These are phyloP conservation scores for Ustilago crameri DNA, from an alignment of 1,284 basidiomycete genomes.

Conservation along the genomic window DNA sequence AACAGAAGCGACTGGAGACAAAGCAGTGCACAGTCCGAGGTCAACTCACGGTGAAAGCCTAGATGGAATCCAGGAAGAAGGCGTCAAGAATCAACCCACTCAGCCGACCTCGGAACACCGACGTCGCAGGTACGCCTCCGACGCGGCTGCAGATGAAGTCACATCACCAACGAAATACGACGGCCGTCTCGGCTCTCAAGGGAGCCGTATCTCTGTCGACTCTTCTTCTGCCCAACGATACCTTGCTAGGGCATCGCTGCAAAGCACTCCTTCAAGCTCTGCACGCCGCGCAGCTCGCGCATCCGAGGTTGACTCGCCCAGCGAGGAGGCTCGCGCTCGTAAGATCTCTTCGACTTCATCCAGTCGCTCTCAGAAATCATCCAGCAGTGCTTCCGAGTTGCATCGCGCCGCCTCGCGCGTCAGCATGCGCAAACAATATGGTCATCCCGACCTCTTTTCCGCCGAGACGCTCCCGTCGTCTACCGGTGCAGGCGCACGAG, in stretches of 20 bases:
- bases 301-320: conserved; percentile 37
- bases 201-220: conserved; percentile 51
- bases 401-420: conserved; percentile 53
- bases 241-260: conserved; percentile 27
- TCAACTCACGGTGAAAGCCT: conserved; percentile 26
- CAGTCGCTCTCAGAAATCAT: conserved; percentile 50
- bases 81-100: conserved; percentile 5
- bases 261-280: conserved; percentile 38
- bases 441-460: conserved; percentile 48
- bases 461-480: conserved; percentile 26
- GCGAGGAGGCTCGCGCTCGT: conserved; percentile 39
- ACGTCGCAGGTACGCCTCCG: conserved; percentile 40
- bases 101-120: conserved; percentile 6
- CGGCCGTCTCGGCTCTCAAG: conserved; percentile 32
- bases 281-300: conserved; percentile 19
- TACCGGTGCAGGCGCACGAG: conserved; percentile 2
- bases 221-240: conserved; percentile 39
- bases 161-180: conserved; percentile 19
- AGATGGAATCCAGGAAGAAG: conserved; percentile 33
- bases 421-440: conserved; percentile 48
- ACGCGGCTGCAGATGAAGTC: conserved; percentile 35
- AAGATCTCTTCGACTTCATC: conserved; percentile 56
- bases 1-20: neutral
- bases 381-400: conserved; percentile 53
- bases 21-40: conserved; percentile 9